Evolutionary conservation across 78 protist species (phyloP).

Genomic region (Dictyostelium intermedium): DNA sequence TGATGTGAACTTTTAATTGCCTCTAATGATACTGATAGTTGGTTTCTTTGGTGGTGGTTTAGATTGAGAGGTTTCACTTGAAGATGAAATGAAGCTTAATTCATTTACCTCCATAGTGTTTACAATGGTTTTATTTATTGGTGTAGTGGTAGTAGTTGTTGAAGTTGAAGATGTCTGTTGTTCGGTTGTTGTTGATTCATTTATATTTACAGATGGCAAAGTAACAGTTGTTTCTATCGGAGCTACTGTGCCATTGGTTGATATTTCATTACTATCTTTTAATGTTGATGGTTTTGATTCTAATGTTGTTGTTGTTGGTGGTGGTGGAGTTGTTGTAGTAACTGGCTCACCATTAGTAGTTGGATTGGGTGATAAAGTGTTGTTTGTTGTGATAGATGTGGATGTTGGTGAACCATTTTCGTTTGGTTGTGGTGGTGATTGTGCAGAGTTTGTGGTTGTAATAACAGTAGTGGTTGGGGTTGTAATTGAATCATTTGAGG

Average conservation of each 20-base stretch:
- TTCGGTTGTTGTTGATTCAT: not conserved
- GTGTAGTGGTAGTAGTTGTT: not conserved
- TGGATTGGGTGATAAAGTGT: not conserved
- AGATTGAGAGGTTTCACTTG: not conserved
- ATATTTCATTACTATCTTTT: not conserved
- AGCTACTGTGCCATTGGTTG: not conserved
- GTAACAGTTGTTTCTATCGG: not conserved
- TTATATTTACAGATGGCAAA: not conserved
- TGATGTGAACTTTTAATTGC: not conserved
- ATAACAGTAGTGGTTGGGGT: not conserved
- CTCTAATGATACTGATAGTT: slow-evolving; percentile 52
- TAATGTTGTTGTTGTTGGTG: not conserved
- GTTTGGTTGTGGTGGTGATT: not conserved
- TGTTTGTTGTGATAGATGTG: not conserved
- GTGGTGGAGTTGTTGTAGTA: not conserved
- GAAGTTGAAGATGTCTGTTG: not conserved
- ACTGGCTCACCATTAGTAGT: not conserved
- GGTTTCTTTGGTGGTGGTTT: slow-evolving; percentile 27
- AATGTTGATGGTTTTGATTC: not conserved
- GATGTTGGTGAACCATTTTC: not conserved
- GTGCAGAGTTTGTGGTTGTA: not conserved
- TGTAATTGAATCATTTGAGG: not conserved
- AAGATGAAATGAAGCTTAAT: slow-evolving; percentile 29
- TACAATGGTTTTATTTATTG: not conserved
- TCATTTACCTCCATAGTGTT: slow-evolving; percentile 52